Conservation (phyloP, 208 protist species). For the Crithidia fasciculata region DNA sequence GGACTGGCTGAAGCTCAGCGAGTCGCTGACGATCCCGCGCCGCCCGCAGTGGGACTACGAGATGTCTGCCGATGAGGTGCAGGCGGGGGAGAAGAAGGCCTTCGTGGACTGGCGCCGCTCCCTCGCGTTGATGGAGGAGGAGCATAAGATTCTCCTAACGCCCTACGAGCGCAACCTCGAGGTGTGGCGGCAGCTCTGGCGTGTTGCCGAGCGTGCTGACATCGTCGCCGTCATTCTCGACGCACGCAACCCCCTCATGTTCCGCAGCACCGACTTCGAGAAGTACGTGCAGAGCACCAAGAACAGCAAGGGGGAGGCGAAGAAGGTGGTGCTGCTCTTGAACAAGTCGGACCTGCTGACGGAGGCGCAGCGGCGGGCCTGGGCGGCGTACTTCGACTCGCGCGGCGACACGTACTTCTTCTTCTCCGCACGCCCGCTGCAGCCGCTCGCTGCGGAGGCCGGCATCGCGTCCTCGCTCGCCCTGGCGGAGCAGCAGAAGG, state of each 20-base stretch:
- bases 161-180: conserved; percentile 99
- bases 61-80: conserved; percentile 69
- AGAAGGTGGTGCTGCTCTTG: conserved; percentile 94
- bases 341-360: conserved; percentile 99
- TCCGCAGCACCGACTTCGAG: conserved; percentile 90
- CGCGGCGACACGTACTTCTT: conserved; percentile 92
- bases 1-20: conserved; percentile 82
- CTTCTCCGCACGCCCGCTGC: conserved; percentile 84
- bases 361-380: conserved; percentile 88
- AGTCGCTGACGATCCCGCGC: conserved; percentile 83
- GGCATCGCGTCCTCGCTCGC: conserved; percentile 28
- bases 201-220: conserved; percentile 96
- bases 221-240: conserved; percentile 96
- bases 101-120: conserved; percentile 93
- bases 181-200: conserved; percentile 99
- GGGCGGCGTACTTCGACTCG: conserved; percentile 93
- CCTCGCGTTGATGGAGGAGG: conserved; percentile 92
- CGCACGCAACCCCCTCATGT: conserved; percentile 97
- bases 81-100: conserved; percentile 70
- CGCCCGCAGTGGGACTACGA: conserved; percentile 83
- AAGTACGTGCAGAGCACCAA: conserved; percentile 83
- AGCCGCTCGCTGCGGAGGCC: conserved; percentile 19
- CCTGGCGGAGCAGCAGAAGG: conserved; percentile 15
- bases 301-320: conserved; percentile 49
- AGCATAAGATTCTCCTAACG: conserved; percentile 94